Conservation (phyloP, 202 grass and related monocot genomes). For the Brachypodium distachyon region DNA sequence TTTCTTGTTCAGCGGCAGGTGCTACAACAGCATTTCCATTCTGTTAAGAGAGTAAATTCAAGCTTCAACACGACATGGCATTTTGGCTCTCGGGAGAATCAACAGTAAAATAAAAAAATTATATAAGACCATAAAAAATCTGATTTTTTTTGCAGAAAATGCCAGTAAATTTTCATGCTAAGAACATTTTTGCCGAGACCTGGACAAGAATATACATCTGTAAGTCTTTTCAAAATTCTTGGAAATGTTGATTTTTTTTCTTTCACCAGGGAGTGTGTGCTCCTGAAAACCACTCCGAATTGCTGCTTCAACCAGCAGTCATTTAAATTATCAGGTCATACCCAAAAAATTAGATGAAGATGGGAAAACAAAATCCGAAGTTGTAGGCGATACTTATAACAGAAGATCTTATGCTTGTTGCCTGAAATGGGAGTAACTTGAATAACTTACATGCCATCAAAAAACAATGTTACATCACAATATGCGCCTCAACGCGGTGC, state of each 20-base stretch:
- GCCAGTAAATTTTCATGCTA: too few relatives aligned
- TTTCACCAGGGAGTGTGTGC: too few relatives aligned
- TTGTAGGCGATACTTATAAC: neutral
- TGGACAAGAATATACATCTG: too few relatives aligned
- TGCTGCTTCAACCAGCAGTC: neutral
- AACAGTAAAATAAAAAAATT: too few relatives aligned
- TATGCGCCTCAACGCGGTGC: neutral
- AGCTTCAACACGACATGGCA: too few relatives aligned
- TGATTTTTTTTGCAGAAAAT: too few relatives aligned
- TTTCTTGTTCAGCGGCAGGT: constrained; percentile 7
- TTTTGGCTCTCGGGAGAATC: too few relatives aligned
- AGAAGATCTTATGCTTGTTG: neutral
- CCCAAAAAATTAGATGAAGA: neutral
- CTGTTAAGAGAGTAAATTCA: constrained; percentile 9
- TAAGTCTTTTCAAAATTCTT: too few relatives aligned
- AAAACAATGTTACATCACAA: neutral
- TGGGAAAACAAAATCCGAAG: neutral
- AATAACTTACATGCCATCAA: neutral
- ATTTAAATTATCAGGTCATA: neutral
- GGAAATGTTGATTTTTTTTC: too few relatives aligned
- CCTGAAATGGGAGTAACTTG: neutral
- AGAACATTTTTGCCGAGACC: too few relatives aligned
- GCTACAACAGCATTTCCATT: constrained; percentile 12
- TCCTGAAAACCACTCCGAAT: too few relatives aligned
- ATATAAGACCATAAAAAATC: too few relatives aligned